Evolutionary conservation across 805 yeast genomes (phyloP).

Genomic region (Teunomyces cretensis): DNA sequence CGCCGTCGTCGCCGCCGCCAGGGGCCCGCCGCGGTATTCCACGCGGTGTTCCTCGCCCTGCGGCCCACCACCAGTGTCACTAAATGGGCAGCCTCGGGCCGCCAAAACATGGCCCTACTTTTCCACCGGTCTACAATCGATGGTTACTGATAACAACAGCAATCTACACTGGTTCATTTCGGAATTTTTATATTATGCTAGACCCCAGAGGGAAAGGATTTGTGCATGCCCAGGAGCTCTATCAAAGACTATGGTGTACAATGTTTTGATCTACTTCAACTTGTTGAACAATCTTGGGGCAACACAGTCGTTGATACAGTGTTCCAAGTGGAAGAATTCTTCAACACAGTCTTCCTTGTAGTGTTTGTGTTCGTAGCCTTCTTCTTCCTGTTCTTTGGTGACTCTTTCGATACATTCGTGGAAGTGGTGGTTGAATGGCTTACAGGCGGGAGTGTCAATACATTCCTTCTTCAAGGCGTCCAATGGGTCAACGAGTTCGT

Average conservation of each 20-base stretch:
- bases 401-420: slow-evolving; percentile 96
- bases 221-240: slow-evolving; percentile 3
- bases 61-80: too few relatives aligned
- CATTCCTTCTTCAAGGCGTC: slow-evolving; percentile 55
- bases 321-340: slow-evolving; percentile 96
- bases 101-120: too few relatives aligned
- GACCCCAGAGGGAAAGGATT: slow-evolving; percentile 2
- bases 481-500: slow-evolving; percentile 54
- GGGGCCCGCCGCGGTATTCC: too few relatives aligned
- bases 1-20: too few relatives aligned
- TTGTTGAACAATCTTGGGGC: slow-evolving; percentile 87
- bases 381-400: slow-evolving; percentile 80
- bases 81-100: too few relatives aligned
- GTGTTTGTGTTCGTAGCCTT: slow-evolving; percentile 72
- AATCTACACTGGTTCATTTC: not conserved
- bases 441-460: slow-evolving; percentile 62
- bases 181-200: slow-evolving; percentile 1
- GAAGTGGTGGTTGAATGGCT: slow-evolving; percentile 80
- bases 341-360: slow-evolving; percentile 97
- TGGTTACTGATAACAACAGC: too few relatives aligned
- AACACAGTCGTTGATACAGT: slow-evolving; percentile 87
- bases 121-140: too few relatives aligned
- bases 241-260: slow-evolving; percentile 2
- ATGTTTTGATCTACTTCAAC: slow-evolving; percentile 57
- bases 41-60: too few relatives aligned